Conservation (phyloP, 768 basidiomycete species). For the Russula emetica region DNA sequence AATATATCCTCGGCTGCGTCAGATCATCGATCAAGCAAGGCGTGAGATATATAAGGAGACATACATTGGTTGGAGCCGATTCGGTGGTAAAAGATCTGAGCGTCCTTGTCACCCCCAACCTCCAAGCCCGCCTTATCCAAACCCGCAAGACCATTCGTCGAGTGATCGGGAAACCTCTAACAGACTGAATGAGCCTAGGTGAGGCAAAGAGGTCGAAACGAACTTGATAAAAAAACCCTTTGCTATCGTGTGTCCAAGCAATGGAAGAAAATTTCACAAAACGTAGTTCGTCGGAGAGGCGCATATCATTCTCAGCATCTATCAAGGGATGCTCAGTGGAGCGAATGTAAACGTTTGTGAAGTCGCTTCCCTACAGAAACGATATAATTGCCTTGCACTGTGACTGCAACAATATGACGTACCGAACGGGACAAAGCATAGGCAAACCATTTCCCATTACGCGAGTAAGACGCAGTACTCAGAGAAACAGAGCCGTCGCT, state of each 20-base stretch:
- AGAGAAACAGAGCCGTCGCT: slow-evolving; percentile 70
- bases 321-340: slow-evolving; percentile 56
- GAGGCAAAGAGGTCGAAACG: slow-evolving; percentile 18
- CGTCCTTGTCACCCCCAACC: slow-evolving; percentile 58
- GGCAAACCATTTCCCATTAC: slow-evolving; percentile 63
- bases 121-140: slow-evolving; percentile 55
- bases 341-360: slow-evolving; percentile 64
- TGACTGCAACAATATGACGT: slow-evolving; percentile 30
- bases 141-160: slow-evolving; percentile 42
- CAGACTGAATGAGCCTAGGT: background rate
- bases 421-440: slow-evolving; percentile 74
- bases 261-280: slow-evolving; percentile 75
- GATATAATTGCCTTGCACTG: background rate
- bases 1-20: slow-evolving; percentile 61
- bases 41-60: slow-evolving; percentile 24
- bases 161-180: slow-evolving; percentile 55
- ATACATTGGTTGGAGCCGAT: slow-evolving; percentile 67
- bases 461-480: slow-evolving; percentile 55
- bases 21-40: background rate
- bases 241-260: slow-evolving; percentile 71
- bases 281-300: slow-evolving; percentile 62
- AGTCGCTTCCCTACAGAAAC: slow-evolving; percentile 63
- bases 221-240: slow-evolving; percentile 82
- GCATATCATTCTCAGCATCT: slow-evolving; percentile 42
- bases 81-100: slow-evolving; percentile 73